phyloP scores from a whole-genome alignment of 495 filamentous ascomycete genomes.

The Hyaloscypha bicolor region DNA sequence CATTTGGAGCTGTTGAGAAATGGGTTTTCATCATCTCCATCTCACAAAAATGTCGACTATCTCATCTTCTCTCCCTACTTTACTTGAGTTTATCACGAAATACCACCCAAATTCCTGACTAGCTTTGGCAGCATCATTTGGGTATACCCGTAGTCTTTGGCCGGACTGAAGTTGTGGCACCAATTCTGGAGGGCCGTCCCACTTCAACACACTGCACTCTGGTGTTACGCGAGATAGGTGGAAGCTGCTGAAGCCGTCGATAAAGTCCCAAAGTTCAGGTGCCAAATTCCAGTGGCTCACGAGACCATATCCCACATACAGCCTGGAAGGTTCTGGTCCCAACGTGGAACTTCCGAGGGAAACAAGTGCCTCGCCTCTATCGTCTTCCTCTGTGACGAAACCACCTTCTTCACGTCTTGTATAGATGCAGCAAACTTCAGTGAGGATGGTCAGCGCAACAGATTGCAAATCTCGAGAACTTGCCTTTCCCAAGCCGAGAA shows the following conservation, averaged over 20 bases:
- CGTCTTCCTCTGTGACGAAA: too few relatives aligned
- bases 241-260: not conserved
- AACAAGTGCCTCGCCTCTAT: not conserved
- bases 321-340: not conserved
- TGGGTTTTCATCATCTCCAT: not conserved
- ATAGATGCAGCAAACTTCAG: not conserved
- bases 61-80: not conserved
- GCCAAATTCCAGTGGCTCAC: not conserved
- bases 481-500: too few relatives aligned
- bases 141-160: not conserved
- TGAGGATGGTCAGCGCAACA: constrained; percentile 3
- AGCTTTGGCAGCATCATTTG: not conserved
- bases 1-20: too few relatives aligned
- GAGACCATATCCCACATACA: too few relatives aligned
- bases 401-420: not conserved
- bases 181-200: not conserved
- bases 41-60: not conserved
- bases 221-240: not conserved
- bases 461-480: too few relatives aligned
- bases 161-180: not conserved
- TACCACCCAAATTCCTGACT: not conserved
- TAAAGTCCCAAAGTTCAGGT: not conserved
- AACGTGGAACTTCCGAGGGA: not conserved
- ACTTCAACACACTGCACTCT: not conserved
- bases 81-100: constrained; percentile 1